Evolutionary conservation across 257 asterid species (phyloP).

Genomic region (Prunella vulgaris): DNA sequence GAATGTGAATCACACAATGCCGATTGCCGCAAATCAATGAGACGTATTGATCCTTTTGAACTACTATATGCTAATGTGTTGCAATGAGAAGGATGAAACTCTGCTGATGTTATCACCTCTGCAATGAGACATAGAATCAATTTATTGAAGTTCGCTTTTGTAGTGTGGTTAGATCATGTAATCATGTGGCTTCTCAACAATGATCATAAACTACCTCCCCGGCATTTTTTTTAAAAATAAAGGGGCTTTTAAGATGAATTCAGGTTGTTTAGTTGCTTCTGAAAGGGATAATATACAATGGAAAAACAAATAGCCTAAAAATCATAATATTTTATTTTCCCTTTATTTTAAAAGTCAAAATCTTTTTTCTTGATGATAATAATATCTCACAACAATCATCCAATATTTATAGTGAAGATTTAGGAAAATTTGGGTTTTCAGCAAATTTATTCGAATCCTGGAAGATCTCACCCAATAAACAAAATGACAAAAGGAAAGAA

Average conservation of each 20-base stretch:
- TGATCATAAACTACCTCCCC: slow-evolving; percentile 6
- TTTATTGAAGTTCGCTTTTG: slow-evolving; percentile 1
- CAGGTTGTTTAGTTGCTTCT: slow-evolving; percentile 4
- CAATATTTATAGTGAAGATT: background rate
- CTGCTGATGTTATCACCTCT: slow-evolving; percentile 95
- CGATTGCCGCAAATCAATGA: slow-evolving; percentile 86
- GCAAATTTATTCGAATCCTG: background rate
- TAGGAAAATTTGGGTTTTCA: background rate
- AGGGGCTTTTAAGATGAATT: background rate
- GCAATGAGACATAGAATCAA: slow-evolving; percentile 31
- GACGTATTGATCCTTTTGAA: slow-evolving; percentile 89
- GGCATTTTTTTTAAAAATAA: background rate
- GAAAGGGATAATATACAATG: background rate
- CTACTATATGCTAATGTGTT: slow-evolving; percentile 81
- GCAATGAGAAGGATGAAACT: slow-evolving; percentile 90
- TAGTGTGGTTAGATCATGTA: background rate
- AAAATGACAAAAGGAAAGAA: background rate
- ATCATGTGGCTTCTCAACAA: background rate
- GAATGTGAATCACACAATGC: slow-evolving; percentile 88
- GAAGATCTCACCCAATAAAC: slow-evolving; percentile 11
- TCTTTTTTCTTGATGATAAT: no score
- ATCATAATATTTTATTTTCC: background rate
- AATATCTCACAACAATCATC: slow-evolving; percentile 9
- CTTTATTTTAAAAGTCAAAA: background rate
- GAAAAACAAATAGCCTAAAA: background rate